Conservation (phyloP, 2,329 filamentous ascomycete species). For the Microsporum audouinii region DNA sequence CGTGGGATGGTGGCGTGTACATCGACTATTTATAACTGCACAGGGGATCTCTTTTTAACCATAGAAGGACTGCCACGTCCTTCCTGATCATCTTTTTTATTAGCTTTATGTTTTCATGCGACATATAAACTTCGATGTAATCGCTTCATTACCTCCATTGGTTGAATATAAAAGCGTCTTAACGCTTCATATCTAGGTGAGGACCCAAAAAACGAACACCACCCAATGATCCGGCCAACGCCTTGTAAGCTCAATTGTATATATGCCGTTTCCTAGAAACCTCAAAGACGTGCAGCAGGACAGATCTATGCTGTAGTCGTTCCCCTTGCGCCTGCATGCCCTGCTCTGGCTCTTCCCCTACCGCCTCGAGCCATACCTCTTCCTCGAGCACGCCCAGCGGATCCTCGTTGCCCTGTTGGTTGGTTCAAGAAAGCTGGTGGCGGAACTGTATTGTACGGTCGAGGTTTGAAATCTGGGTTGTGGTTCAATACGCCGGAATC, state of each 20-base stretch:
- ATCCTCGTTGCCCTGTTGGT: conserved; percentile 16
- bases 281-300: background rate
- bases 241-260: background rate
- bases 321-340: background rate
- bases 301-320: background rate
- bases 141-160: background rate
- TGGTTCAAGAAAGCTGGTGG: conserved; percentile 28
- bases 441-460: conserved; percentile 38
- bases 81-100: background rate
- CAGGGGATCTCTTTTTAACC: background rate
- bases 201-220: background rate
- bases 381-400: conserved; percentile 11
- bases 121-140: background rate
- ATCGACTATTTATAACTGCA: background rate
- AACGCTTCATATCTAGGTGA: background rate
- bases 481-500: conserved; percentile 39
- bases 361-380: conserved; percentile 6
- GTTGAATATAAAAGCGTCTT: background rate
- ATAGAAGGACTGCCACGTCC: conserved; percentile 2
- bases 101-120: background rate
- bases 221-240: background rate
- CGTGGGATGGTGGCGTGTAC: background rate
- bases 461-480: conserved; percentile 43
- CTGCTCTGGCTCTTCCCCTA: conserved; percentile 7
- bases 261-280: background rate